Conservation (phyloP, 352 stramenopile species). For the Globisporangium abappressorium region DNA sequence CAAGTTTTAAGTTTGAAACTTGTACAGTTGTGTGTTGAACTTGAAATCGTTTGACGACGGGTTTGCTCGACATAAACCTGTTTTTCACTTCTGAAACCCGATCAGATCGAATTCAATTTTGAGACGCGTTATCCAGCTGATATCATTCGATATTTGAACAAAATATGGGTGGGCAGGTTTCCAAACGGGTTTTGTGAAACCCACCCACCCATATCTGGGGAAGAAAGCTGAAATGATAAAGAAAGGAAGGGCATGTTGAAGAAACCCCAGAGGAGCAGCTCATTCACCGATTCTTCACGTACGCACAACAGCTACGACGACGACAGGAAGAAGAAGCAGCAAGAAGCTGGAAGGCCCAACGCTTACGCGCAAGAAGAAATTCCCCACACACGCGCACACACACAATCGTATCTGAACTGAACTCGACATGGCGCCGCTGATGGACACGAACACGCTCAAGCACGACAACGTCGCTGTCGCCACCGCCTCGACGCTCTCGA, state of each 20-base stretch:
- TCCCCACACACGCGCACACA: not conserved
- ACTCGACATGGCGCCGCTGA: constrained; percentile 16
- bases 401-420: not conserved
- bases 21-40: not conserved
- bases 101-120: not conserved
- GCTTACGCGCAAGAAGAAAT: not conserved
- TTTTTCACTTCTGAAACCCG: not conserved
- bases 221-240: not conserved
- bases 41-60: not conserved
- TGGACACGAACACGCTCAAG: constrained; percentile 18
- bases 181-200: not conserved
- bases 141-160: too few relatives aligned
- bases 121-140: too few relatives aligned
- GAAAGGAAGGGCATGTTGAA: constrained; percentile 4
- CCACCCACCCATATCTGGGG: not conserved
- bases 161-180: not conserved
- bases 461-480: constrained; percentile 6
- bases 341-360: not conserved
- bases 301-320: constrained; percentile 2
- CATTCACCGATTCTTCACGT: constrained; percentile 11
- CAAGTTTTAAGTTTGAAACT: not conserved
- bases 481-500: constrained; percentile 4
- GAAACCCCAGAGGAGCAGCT: constrained; percentile 2
- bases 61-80: not conserved
- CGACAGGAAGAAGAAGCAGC: not conserved